A percentile compares a stretch with the other conserved stretches of the same genome.
These are phyloP conservation scores for Eucalyptus leucophloia DNA, from an alignment of 345 rosid species.

Conservation along the genomic window DNA sequence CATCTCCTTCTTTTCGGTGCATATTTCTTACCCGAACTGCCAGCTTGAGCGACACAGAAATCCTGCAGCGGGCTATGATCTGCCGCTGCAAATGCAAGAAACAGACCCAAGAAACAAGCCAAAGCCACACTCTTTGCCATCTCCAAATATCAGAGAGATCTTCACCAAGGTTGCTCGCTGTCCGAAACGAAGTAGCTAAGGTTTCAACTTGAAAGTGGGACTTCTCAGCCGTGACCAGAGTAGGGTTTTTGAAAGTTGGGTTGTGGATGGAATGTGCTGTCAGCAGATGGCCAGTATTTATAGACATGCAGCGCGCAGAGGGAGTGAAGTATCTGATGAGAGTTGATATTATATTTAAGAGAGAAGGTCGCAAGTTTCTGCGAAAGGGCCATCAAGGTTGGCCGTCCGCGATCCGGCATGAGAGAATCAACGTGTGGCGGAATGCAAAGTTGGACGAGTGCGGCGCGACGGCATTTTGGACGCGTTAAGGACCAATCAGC, in stretches of 20 bases:
- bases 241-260: neutral
- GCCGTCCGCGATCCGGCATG: neutral
- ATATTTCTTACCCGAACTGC: neutral
- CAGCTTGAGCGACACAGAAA: neutral
- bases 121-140: neutral
- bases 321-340: neutral
- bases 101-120: neutral
- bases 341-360: neutral
- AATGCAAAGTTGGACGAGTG: too few species aligned
- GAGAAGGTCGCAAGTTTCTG: neutral
- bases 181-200: rapidly evolving
- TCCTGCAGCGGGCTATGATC: neutral
- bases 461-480: too few species aligned
- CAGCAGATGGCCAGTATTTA: neutral
- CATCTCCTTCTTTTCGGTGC: neutral
- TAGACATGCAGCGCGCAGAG: neutral
- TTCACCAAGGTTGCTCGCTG: neutral
- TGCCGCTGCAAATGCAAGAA: neutral
- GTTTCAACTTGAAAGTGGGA: neutral
- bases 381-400: neutral
- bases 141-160: neutral
- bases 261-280: neutral
- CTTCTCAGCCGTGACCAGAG: neutral
- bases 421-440: too few species aligned
- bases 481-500: neutral